Conservation (phyloP, 2,329 filamentous ascomycete genomes). For the Aspergillus floridensis region DNA sequence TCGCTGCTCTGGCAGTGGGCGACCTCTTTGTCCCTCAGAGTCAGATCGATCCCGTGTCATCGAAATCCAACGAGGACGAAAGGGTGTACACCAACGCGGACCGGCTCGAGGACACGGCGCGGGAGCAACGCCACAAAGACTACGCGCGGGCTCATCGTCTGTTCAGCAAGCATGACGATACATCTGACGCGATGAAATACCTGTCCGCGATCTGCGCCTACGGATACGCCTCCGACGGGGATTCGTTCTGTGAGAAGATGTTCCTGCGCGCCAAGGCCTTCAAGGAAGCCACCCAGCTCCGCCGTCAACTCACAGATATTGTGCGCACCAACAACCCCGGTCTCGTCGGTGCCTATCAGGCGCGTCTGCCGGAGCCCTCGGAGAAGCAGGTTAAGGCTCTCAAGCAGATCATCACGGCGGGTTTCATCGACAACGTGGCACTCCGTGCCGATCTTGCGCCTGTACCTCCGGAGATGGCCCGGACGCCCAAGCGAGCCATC, state of each 20-base stretch:
- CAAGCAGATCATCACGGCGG: constrained; percentile 87
- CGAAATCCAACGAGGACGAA: constrained; percentile 43
- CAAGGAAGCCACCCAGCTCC: constrained; percentile 79
- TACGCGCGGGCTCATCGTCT: constrained; percentile 72
- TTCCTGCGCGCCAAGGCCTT: constrained; percentile 87
- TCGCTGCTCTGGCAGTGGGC: constrained; percentile 81
- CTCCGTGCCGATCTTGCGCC: constrained; percentile 86
- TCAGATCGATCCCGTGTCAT: constrained; percentile 64
- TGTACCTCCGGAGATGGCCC: constrained; percentile 62
- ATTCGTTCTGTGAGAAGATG: constrained; percentile 74
- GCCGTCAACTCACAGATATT: constrained; percentile 77
- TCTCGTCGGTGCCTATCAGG: constrained; percentile 38
- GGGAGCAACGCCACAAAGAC: constrained; percentile 62
- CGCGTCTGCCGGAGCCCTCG: constrained; percentile 58
- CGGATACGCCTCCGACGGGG: constrained; percentile 64
- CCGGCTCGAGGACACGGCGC: constrained; percentile 67
- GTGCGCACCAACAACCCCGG: constrained; percentile 69
- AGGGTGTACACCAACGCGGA: constrained; percentile 61
- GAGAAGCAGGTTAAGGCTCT: constrained; percentile 72
- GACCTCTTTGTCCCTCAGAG: constrained; percentile 84
- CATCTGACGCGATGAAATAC: constrained; percentile 84
- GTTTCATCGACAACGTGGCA: constrained; percentile 91
- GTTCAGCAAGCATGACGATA: constrained; percentile 77
- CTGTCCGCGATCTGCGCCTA: constrained; percentile 87
- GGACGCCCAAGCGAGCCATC: constrained; percentile 78